phyloP scores from a whole-genome alignment of 345 rosid species.

The Lenwebbia sp. region DNA sequence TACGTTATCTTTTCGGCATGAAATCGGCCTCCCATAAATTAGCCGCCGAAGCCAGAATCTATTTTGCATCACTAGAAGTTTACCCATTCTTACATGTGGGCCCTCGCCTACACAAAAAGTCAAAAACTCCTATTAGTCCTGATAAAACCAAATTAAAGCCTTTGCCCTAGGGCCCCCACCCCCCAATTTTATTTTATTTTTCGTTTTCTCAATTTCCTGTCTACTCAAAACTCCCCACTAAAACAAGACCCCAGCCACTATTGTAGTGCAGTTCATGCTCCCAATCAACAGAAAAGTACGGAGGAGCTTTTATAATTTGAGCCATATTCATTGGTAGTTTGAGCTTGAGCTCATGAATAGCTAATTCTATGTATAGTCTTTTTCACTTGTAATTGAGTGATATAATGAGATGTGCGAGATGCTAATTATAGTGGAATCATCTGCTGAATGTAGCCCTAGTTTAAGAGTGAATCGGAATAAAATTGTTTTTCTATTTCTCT shows the following conservation, averaged over 20 bases:
- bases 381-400: too few relatives aligned
- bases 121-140: not conserved
- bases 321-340: too few relatives aligned
- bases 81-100: not conserved
- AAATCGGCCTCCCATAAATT: not conserved
- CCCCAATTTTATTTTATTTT: not conserved
- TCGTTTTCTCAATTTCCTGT: not conserved
- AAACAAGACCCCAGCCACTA: too few relatives aligned
- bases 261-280: too few relatives aligned
- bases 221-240: not conserved
- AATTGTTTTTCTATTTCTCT: too few relatives aligned
- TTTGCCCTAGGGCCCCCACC: not conserved
- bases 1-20: not conserved
- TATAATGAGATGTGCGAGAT: too few relatives aligned
- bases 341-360: too few relatives aligned
- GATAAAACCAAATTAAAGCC: not conserved
- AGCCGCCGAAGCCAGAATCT: not conserved
- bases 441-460: accelerated
- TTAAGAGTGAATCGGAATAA: too few relatives aligned
- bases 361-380: too few relatives aligned
- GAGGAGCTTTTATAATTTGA: too few relatives aligned
- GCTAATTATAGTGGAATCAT: accelerated
- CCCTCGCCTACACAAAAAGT: not conserved
- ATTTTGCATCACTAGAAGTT: not conserved
- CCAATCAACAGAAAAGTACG: too few relatives aligned